Evolutionary conservation across 2,329 filamentous ascomycete genomes (phyloP).

Genomic region (Elsinoe australis): DNA sequence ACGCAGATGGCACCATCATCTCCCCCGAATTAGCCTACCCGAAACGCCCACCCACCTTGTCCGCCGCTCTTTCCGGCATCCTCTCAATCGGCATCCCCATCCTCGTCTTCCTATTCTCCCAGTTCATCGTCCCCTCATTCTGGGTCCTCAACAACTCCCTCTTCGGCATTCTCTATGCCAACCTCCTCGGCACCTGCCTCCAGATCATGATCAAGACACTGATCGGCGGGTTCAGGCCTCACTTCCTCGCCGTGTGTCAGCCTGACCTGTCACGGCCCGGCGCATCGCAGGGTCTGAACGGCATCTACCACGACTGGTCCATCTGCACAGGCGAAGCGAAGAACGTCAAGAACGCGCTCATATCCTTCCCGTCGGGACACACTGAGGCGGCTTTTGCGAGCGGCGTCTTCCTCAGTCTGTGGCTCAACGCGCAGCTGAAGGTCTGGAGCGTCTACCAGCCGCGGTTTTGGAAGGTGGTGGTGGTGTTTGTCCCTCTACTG

Average conservation of each 20-base stretch:
- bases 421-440: slow-evolving; percentile 73
- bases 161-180: slow-evolving; percentile 60
- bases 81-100: slow-evolving; percentile 37
- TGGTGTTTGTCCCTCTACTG: slow-evolving; percentile 57
- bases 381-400: slow-evolving; percentile 66
- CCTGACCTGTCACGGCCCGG: slow-evolving; percentile 46
- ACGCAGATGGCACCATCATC: slow-evolving; percentile 59
- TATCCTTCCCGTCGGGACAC: slow-evolving; percentile 67
- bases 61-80: slow-evolving; percentile 57
- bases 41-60: slow-evolving; percentile 64
- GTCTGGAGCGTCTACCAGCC: slow-evolving; percentile 66
- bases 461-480: slow-evolving; percentile 64
- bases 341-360: slow-evolving; percentile 60
- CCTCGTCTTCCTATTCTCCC: slow-evolving; percentile 59
- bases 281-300: slow-evolving; percentile 38
- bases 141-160: slow-evolving; percentile 59
- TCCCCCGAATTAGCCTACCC: slow-evolving; percentile 65
- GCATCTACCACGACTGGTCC: slow-evolving; percentile 62
- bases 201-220: slow-evolving; percentile 70
- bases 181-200: slow-evolving; percentile 65
- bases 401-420: slow-evolving; percentile 62
- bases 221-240: slow-evolving; percentile 60
- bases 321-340: slow-evolving; percentile 60
- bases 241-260: slow-evolving; percentile 64
- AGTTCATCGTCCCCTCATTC: slow-evolving; percentile 45